phyloP scores from a whole-genome alignment of 129 eudicot genomes.

The Arctium lappa region DNA sequence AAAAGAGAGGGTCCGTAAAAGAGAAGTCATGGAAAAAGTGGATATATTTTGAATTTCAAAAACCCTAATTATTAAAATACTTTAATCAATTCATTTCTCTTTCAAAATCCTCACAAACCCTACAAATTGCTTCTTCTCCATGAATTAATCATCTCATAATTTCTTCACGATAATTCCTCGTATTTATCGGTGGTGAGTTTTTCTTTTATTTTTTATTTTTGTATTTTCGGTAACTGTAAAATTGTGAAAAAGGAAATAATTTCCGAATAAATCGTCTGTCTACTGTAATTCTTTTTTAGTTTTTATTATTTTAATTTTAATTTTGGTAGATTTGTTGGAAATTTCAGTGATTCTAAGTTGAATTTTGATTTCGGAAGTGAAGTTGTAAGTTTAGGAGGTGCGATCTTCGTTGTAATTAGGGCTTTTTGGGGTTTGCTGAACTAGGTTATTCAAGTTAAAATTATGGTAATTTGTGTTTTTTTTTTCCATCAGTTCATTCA shows the following conservation, averaged over 20 bases:
- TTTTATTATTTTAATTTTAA: not conserved
- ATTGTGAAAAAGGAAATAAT: constrained; percentile 11
- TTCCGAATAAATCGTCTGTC: constrained; percentile 15
- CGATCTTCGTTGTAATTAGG: constrained; percentile 6
- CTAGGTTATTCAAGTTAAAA: constrained; percentile 8
- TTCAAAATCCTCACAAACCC: constrained; percentile 48
- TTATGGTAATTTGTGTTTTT: constrained; percentile 13
- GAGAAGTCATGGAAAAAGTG: constrained; percentile 34
- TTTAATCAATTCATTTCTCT: constrained; percentile 36
- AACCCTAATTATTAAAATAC: constrained; percentile 30
- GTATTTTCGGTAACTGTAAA: constrained; percentile 27
- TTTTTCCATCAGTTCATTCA: not conserved
- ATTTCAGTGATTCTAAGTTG: not conserved
- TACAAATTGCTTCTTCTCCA: constrained; percentile 36
- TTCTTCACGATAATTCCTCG: constrained; percentile 24
- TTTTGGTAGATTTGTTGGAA: constrained; percentile 24
- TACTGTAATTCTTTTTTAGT: constrained; percentile 19
- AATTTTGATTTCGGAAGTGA: constrained; percentile 20
- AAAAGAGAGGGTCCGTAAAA: constrained; percentile 28
- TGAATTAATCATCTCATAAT: constrained; percentile 23
- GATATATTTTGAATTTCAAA: constrained; percentile 37
- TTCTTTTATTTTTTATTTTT: not conserved
- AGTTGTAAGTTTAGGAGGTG: not conserved
- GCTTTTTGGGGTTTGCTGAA: constrained; percentile 14
- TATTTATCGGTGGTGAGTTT: constrained; percentile 50